Evolutionary conservation across 768 basidiomycete species (phyloP).

Genomic region (Aureoboletus auriporus): DNA sequence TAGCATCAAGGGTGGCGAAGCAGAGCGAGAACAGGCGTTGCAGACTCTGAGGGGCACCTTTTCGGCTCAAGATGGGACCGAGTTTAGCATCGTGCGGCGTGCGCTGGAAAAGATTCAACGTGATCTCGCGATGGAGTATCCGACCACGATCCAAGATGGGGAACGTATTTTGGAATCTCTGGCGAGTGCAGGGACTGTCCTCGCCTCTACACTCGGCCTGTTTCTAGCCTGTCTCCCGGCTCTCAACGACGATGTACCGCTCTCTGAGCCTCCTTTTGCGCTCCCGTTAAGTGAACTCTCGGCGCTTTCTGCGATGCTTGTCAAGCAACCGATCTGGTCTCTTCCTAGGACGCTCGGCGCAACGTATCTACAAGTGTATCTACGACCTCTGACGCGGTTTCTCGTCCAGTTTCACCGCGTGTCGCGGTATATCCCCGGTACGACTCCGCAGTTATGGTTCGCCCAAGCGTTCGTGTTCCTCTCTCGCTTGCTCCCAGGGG

Average conservation of each 20-base stretch:
- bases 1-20: slow-evolving; percentile 58
- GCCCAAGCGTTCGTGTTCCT: slow-evolving; percentile 61
- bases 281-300: slow-evolving; percentile 60
- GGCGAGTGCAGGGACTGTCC: slow-evolving; percentile 30
- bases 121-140: slow-evolving; percentile 15
- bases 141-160: neutral
- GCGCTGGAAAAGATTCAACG: slow-evolving; percentile 33
- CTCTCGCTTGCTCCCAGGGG: slow-evolving; percentile 59
- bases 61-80: slow-evolving; percentile 23
- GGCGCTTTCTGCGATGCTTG: slow-evolving; percentile 45
- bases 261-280: slow-evolving; percentile 52
- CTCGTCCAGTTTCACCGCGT: slow-evolving; percentile 53
- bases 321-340: slow-evolving; percentile 52
- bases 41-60: slow-evolving; percentile 39
- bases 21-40: slow-evolving; percentile 47
- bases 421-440: slow-evolving; percentile 53
- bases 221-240: slow-evolving; percentile 62
- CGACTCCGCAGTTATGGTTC: slow-evolving; percentile 59
- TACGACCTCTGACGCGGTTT: slow-evolving; percentile 52
- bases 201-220: slow-evolving; percentile 52
- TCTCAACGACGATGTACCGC: slow-evolving; percentile 31
- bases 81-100: slow-evolving; percentile 34
- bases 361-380: slow-evolving; percentile 7
- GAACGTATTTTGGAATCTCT: slow-evolving; percentile 25
- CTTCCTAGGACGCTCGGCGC: slow-evolving; percentile 9